Evolutionary conservation across 2,329 filamentous ascomycete species (phyloP).

Genomic region (Ophiostoma pallidulum): DNA sequence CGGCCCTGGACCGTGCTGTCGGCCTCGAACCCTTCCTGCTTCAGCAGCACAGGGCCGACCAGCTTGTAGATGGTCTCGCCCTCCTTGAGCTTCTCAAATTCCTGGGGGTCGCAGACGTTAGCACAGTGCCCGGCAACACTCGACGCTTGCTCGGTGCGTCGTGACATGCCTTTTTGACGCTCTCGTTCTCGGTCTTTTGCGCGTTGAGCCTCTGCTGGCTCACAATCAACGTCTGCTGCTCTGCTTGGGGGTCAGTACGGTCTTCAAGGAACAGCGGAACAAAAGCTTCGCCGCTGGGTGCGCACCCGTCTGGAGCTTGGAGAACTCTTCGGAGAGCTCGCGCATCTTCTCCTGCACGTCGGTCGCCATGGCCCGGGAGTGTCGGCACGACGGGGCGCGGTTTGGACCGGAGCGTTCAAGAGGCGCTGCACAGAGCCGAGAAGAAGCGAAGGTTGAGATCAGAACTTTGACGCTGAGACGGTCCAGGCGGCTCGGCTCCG

Average conservation of each 20-base stretch:
- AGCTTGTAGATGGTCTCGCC: constrained; percentile 93
- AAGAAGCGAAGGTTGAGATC: no score
- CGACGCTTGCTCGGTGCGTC: no score
- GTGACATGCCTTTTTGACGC: constrained; percentile 65
- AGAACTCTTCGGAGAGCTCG: constrained; percentile 75
- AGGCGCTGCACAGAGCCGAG: no score
- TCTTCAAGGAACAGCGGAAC: neutral
- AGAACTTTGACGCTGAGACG: no score
- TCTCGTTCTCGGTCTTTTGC: constrained; percentile 85
- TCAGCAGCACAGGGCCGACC: constrained; percentile 81
- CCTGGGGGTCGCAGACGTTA: constrained; percentile 43
- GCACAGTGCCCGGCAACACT: no score
- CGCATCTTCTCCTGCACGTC: constrained; percentile 71
- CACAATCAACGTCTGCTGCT: constrained; percentile 65
- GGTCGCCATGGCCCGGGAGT: constrained; percentile 32
- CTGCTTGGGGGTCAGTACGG: constrained; percentile 35
- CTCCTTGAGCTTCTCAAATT: constrained; percentile 70
- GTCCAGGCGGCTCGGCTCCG: no score
- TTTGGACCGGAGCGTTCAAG: no score
- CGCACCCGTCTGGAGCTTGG: constrained; percentile 73
- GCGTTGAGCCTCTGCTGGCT: constrained; percentile 87
- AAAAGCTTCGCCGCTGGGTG: neutral
- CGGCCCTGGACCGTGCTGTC: constrained; percentile 84
- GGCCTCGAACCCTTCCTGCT: constrained; percentile 88
- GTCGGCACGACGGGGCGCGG: neutral